Conservation (phyloP, 1,284 basidiomycete species). For the Omphalotus olearius region DNA sequence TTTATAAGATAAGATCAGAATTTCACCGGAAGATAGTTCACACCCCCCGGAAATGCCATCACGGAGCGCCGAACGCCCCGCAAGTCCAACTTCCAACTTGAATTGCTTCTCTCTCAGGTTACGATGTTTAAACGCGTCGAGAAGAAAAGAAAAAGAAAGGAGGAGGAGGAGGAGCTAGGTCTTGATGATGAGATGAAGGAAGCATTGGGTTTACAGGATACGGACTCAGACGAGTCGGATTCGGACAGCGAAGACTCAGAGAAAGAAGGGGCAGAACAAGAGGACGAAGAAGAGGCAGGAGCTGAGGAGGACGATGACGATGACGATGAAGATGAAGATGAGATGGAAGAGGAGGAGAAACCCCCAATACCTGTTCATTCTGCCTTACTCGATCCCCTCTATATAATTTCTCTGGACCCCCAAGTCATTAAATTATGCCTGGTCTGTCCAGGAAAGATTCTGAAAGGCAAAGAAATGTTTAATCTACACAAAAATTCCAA, state of each 20-base stretch:
- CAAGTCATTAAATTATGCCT: constrained; percentile 55
- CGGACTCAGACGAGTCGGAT: constrained; percentile 41
- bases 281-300: constrained; percentile 26
- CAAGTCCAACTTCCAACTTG: no score
- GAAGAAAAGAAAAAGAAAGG: constrained; percentile 59
- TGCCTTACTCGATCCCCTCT: constrained; percentile 62
- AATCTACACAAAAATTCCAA: constrained; percentile 60
- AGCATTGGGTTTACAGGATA: constrained; percentile 67
- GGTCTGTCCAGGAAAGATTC: constrained; percentile 68
- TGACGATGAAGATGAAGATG: constrained; percentile 22
- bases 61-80: no score
- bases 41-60: no score
- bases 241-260: constrained; percentile 21
- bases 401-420: constrained; percentile 49
- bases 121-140: constrained; percentile 82
- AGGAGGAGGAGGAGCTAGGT: constrained; percentile 68
- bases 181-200: constrained; percentile 69
- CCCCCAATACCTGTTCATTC: constrained; percentile 55
- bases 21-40: no score
- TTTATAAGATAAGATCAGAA: no score
- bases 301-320: constrained; percentile 22
- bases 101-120: not conserved
- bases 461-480: constrained; percentile 64
- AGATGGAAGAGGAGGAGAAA: constrained; percentile 26
- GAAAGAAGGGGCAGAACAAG: constrained; percentile 24